phyloP scores from a whole-genome alignment of 73 alveolate species.

The Paramecium sexaurelia region DNA sequence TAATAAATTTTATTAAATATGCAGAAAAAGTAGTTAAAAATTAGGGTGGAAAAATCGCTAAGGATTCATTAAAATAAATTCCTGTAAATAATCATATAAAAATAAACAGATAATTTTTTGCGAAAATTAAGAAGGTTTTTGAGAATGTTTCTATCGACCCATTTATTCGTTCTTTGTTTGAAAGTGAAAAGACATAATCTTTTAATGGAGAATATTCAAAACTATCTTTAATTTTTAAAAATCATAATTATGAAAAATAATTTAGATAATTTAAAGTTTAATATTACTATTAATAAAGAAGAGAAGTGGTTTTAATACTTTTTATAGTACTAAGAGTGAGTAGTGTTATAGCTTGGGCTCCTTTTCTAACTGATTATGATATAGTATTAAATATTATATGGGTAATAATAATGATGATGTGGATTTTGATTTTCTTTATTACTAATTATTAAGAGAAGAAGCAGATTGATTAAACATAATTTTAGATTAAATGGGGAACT shows the following conservation, averaged over 20 bases:
- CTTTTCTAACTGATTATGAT: neutral
- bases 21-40: neutral
- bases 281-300: slow-evolving; percentile 3
- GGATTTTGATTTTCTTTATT: neutral
- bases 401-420: neutral
- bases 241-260: slow-evolving; percentile 32
- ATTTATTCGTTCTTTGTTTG: slow-evolving; percentile 28
- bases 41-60: neutral
- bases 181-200: slow-evolving; percentile 48
- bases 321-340: slow-evolving; percentile 5
- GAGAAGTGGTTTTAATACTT: neutral
- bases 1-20: neutral
- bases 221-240: neutral
- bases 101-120: neutral
- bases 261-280: slow-evolving; percentile 5
- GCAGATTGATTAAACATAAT: neutral
- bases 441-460: neutral
- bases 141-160: slow-evolving; percentile 38
- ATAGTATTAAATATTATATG: neutral
- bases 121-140: slow-evolving; percentile 23
- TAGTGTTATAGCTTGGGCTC: neutral
- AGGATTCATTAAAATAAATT: neutral
- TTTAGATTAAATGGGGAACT: neutral
- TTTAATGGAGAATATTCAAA: slow-evolving; percentile 43
- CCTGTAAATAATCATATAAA: neutral